phyloP scores from a whole-genome alignment of 768 basidiomycete genomes.

The Termitomyces sp. region DNA sequence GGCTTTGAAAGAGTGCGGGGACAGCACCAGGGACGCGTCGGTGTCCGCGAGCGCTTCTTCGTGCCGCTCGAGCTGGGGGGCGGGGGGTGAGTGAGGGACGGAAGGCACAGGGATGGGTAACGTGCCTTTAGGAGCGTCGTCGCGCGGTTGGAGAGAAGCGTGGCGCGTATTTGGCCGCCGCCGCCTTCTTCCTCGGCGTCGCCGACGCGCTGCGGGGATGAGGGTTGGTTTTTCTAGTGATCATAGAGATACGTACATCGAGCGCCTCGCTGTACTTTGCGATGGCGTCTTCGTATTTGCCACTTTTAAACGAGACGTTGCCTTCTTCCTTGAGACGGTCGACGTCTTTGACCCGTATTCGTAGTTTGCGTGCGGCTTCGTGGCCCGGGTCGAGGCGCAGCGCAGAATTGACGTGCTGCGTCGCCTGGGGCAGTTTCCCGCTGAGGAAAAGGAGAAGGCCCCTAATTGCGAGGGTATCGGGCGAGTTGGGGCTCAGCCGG shows the following conservation, averaged over 20 bases:
- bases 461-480: constrained; percentile 73
- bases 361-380: constrained; percentile 59
- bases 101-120: not conserved
- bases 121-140: constrained; percentile 72
- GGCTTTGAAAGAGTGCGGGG: constrained; percentile 74
- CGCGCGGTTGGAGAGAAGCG: constrained; percentile 78
- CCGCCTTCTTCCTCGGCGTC: constrained; percentile 62
- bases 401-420: constrained; percentile 66
- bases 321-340: constrained; percentile 85
- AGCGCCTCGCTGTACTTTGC: constrained; percentile 68
- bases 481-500: constrained; percentile 64
- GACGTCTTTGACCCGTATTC: constrained; percentile 77
- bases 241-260: constrained; percentile 36
- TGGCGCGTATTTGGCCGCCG: constrained; percentile 78
- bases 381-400: constrained; percentile 77
- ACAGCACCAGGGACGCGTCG: constrained; percentile 56
- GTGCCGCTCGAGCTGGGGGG: constrained; percentile 50
- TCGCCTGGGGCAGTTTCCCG: constrained; percentile 63
- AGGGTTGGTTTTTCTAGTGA: no score
- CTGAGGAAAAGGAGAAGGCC: constrained; percentile 75
- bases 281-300: constrained; percentile 54
- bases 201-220: constrained; percentile 52
- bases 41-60: constrained; percentile 71
- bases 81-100: not conserved
- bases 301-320: constrained; percentile 66